Conservation (phyloP, 129 eudicot genomes). For the Pseudognaphalium luteoalbum region DNA sequence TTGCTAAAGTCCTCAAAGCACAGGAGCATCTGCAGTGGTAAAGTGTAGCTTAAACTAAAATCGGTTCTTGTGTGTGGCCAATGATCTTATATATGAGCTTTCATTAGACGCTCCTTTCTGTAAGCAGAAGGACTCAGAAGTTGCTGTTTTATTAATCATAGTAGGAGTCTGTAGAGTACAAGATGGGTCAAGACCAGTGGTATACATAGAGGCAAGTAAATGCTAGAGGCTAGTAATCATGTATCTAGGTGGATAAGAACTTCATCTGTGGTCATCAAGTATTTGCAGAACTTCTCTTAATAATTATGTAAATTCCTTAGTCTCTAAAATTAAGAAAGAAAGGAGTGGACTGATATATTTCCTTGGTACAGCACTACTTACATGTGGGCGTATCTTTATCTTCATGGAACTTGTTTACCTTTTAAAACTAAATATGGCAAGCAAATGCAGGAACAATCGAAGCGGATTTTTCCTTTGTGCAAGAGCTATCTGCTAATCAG, state of each 20-base stretch:
- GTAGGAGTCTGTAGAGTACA: too few relatives aligned
- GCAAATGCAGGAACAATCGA: constrained; percentile 74
- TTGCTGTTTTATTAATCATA: too few relatives aligned
- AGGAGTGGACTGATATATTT: neutral
- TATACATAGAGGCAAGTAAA: too few relatives aligned
- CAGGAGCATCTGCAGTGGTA: neutral
- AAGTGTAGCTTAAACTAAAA: neutral
- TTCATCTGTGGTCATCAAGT: neutral
- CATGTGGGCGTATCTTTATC: constrained; percentile 11
- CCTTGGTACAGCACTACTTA: neutral
- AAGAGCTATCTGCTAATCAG: constrained; percentile 76
- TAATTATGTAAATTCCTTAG: neutral
- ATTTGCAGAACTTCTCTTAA: neutral
- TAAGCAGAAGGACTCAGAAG: too few relatives aligned
- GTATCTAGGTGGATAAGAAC: neutral
- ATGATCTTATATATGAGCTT: too few relatives aligned
- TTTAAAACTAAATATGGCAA: constrained; percentile 15
- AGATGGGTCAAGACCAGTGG: too few relatives aligned
- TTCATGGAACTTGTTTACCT: constrained; percentile 15
- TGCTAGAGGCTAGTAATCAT: neutral
- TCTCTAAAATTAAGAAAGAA: neutral
- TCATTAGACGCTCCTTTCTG: too few relatives aligned
- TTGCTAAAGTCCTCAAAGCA: neutral
- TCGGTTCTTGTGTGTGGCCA: neutral
- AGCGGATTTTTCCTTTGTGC: constrained; percentile 81